Base-by-base conservation (phyloP, 2,329 filamentous ascomycete species). In the Ophiostoma montium region DNA sequence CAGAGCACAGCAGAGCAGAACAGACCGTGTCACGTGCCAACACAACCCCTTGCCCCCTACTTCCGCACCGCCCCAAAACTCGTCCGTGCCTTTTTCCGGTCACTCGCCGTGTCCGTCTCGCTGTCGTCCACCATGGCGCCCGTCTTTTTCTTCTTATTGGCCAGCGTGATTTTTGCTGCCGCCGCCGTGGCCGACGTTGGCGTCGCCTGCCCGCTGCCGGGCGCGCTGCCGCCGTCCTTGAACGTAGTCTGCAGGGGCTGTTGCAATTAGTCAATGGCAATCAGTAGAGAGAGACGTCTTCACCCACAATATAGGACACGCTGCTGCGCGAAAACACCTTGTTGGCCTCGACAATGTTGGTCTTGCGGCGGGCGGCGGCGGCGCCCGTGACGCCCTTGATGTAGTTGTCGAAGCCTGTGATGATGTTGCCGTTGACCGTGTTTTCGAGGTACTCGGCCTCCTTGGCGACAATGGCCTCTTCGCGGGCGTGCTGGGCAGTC, bases 351-450 rank as follows among this genome's bases (percentile, higher is more conserved):
- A 72, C 72, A 45, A 82, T 69, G 5, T 76, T 75, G 21, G 75
- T 72, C 63, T 84, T 77, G 59, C 80, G 76, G 60, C 83, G 71
- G 56, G 78, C 72, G 11, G 80, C 73, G 4, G 74, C 74, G 2
- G 73, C 70, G n/a, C 78, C 76, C 9, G 77, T 75, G 16, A 75
- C 76, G 49, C 86, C 89, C 66, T 98, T 98, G 71, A 95, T 94
- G 68, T 96, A 98, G 62, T 88, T 94, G 65, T 98, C 92, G 65
- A 98, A 98, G 19, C 92, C 92, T 45, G 86, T 88, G 63, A 98
- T 90, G 62, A 98, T 96, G 68, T 98, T 98, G 41, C 92, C 92
- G 58, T 74, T 79, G 13, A 81, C 82, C 5, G 88, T 94, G 59
- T 87, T 87, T 64, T 96, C 90, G 47, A 98, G 79, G 64, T 98